Percentiles rank a stretch among this genome's conserved stretches.
Conservation (phyloP, 2,329 filamentous ascomycete species). For the Arthrobotrys conoides region DNA sequence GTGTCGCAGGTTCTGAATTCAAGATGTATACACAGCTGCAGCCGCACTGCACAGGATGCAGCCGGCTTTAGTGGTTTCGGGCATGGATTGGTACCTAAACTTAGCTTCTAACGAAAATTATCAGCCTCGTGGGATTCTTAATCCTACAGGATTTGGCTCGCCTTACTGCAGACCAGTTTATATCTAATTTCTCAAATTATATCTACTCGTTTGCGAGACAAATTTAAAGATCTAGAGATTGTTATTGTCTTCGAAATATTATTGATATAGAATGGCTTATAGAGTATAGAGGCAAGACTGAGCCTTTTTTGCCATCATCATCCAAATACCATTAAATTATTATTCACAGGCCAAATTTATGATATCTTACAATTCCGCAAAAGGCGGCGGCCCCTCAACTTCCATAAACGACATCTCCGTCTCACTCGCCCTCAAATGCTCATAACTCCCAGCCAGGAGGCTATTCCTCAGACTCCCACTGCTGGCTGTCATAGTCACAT, state of each 20-base stretch:
- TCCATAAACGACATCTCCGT: slow-evolving; percentile 59
- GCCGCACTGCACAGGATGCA: too few species aligned
- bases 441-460: slow-evolving; percentile 55
- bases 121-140: not conserved
- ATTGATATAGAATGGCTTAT: too few species aligned
- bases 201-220: not conserved
- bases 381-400: slow-evolving; percentile 55
- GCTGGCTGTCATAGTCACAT: slow-evolving; percentile 51
- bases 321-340: slow-evolving; percentile 9
- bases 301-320: not conserved
- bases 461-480: slow-evolving; percentile 41
- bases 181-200: not conserved
- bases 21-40: not conserved
- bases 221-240: too few species aligned
- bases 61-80: not conserved
- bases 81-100: not conserved
- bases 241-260: too few species aligned
- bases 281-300: too few species aligned
- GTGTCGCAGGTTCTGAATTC: not conserved
- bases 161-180: too few species aligned
- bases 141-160: not conserved
- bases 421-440: slow-evolving; percentile 58
- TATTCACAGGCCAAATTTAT: not conserved
- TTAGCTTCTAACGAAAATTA: not conserved
- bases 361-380: slow-evolving; percentile 49